Evolutionary conservation across 306 rosid species (phyloP), one percentile per base, ranked within the genome.

Genomic region (Acacia confusa): DNA sequence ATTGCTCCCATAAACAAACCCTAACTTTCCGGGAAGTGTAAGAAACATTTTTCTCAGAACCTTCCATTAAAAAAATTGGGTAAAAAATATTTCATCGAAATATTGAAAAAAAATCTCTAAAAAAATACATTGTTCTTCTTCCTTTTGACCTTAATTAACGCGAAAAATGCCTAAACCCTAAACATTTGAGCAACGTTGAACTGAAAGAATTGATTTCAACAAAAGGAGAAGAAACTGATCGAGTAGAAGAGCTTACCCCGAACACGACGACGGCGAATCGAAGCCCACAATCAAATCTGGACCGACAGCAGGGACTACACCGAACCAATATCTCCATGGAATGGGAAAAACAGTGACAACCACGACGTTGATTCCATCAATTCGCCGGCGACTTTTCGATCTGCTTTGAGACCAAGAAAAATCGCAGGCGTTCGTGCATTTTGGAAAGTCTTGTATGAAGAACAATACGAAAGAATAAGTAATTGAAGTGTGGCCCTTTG

Each of bases 321-420:
- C 90, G 86, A 84, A 90, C 70, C 82, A 88, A 79, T 44, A 78
- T 86, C 93, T 88, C 98, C 94, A 91, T 92, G 79, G 81, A 85
- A 85, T 70, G 81, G 48, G 47, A 38, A 58, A 78, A 77, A 76
- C 83, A 82, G 86, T 50, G 78, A 77, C 72, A 81, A 66, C 11
- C 14, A 44, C 69, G 72, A 77, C 69, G 65, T 74, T 82, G 84
- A 87, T 87, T 89, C 98, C 99, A 93, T 93, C 87, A 95, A 95
- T 77, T 83, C 87, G 83, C 87, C 97, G 82, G 85, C 77, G 89
- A 84, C 45, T 82, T 82, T 76, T 82, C 89, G 87, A 93, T 87
- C 91, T 85, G 89, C 66, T 78, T 79, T 19, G 57, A 64, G 86
- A 78, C 87, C 87, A 75, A 61, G 84, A 63, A 84, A 78, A 88